phyloP scores from a whole-genome alignment of 2,329 filamentous ascomycete species.

The Beauveria caledonica region DNA sequence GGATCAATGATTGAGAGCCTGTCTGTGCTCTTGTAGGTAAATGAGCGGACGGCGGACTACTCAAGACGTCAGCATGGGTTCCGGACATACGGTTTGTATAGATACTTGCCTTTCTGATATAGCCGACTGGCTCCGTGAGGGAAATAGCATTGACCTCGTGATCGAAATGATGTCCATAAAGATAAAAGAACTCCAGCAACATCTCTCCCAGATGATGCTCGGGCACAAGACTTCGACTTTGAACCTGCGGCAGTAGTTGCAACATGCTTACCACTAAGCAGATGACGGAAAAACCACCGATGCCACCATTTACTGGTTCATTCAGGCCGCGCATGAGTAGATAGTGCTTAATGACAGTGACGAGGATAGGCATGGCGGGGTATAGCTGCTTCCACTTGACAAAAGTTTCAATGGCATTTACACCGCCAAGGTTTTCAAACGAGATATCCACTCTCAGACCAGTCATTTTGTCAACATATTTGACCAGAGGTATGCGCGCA shows the following conservation, averaged over 20 bases:
- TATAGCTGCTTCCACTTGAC: constrained; percentile 68
- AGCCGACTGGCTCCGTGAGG: constrained; percentile 60
- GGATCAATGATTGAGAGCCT: constrained; percentile 87
- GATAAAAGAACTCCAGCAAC: constrained; percentile 78
- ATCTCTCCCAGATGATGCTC: constrained; percentile 69
- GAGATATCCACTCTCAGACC: constrained; percentile 84
- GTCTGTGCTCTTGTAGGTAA: constrained; percentile 52
- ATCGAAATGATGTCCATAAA: constrained; percentile 80
- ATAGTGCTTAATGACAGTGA: constrained; percentile 87
- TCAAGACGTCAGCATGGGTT: constrained; percentile 4
- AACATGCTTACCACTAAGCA: constrained; percentile 88
- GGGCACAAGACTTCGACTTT: constrained; percentile 49
- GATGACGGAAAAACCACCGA: constrained; percentile 90
- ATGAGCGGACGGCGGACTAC: constrained; percentile 34
- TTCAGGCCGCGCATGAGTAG: constrained; percentile 83
- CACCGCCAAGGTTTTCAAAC: constrained; percentile 82
- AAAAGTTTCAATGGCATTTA: constrained; percentile 75
- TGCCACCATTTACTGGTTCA: constrained; percentile 82
- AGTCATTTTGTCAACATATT: constrained; percentile 73
- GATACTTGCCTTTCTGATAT: constrained; percentile 64
- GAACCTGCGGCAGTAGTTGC: constrained; percentile 66
- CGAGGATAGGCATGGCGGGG: constrained; percentile 77
- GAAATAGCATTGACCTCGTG: constrained; percentile 62
- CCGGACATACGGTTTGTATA: background rate
- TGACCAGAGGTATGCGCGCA: constrained; percentile 86